Conservation (phyloP, 768 basidiomycete species). For the Lactarius pseudohatsudake region DNA sequence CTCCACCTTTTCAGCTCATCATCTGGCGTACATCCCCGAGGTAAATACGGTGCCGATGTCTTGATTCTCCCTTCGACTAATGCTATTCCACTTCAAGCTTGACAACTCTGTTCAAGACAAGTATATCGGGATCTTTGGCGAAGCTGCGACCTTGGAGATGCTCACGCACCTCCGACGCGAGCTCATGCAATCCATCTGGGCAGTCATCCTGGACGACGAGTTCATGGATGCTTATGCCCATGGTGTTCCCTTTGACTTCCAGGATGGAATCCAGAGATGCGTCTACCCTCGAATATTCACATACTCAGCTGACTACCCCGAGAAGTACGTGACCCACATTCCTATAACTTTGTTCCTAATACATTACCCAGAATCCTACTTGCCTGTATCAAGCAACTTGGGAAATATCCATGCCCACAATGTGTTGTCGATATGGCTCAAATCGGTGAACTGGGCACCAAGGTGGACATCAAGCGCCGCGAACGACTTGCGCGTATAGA, state of each 20-base stretch:
- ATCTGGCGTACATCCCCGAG: background rate
- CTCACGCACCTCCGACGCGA: slow-evolving; percentile 37
- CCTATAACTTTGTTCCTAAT: no score
- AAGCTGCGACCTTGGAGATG: slow-evolving; percentile 5
- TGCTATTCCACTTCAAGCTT: slow-evolving; percentile 28
- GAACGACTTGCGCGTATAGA: slow-evolving; percentile 23
- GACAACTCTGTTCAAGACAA: slow-evolving; percentile 36
- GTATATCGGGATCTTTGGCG: no score
- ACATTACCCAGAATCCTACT: no score
- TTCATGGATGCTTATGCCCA: slow-evolving; percentile 33
- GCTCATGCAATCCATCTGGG: slow-evolving; percentile 37
- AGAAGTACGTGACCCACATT: no score
- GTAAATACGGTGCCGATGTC: no score
- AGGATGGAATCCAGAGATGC: slow-evolving; percentile 32
- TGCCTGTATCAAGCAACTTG: no score
- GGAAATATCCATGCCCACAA: no score
- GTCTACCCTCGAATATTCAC: slow-evolving; percentile 34
- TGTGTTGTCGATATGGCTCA: no score
- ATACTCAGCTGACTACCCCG: slow-evolving; percentile 36
- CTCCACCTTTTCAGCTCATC: slow-evolving; percentile 15
- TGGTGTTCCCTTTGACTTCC: slow-evolving; percentile 34
- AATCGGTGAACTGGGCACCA: no score
- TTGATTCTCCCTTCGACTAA: no score
- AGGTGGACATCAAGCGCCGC: no score
- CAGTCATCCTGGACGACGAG: slow-evolving; percentile 29